Evolutionary conservation across 495 filamentous ascomycete genomes (phyloP).

Genomic region (Hypoxylon crocopeplum): DNA sequence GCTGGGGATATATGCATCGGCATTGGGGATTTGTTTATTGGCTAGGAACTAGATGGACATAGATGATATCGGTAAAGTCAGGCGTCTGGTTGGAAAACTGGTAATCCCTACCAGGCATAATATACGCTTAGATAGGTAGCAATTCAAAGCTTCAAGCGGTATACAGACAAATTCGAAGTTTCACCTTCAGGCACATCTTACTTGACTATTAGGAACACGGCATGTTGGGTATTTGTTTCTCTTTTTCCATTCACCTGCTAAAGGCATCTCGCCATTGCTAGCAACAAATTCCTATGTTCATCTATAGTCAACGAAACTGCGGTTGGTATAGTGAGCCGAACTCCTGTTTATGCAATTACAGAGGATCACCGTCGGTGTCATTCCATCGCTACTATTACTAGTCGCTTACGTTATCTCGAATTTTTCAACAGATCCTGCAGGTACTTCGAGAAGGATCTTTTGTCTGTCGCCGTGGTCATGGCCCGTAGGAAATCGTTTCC

Average conservation of each 20-base stretch:
- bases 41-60: no score
- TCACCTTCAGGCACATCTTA: neutral
- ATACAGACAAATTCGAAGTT: no score
- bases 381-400: neutral
- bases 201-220: neutral
- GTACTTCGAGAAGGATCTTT: constrained; percentile 56
- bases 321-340: constrained; percentile 36
- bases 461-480: constrained; percentile 57
- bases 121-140: no score
- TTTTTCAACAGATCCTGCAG: constrained; percentile 53
- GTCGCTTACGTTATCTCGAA: constrained; percentile 34
- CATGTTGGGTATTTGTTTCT: neutral
- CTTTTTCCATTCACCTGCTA: constrained; percentile 5
- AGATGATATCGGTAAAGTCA: no score
- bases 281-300: constrained; percentile 22
- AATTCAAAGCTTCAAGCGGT: no score
- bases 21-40: no score
- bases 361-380: constrained; percentile 1
- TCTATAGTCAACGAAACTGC: constrained; percentile 30
- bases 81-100: no score
- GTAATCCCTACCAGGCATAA: no score
- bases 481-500: constrained; percentile 56
- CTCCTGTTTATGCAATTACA: constrained; percentile 34
- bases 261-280: constrained; percentile 23
- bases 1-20: no score